phyloP scores from a whole-genome alignment of 1,284 basidiomycete species.

The Trichosporon faecale region DNA sequence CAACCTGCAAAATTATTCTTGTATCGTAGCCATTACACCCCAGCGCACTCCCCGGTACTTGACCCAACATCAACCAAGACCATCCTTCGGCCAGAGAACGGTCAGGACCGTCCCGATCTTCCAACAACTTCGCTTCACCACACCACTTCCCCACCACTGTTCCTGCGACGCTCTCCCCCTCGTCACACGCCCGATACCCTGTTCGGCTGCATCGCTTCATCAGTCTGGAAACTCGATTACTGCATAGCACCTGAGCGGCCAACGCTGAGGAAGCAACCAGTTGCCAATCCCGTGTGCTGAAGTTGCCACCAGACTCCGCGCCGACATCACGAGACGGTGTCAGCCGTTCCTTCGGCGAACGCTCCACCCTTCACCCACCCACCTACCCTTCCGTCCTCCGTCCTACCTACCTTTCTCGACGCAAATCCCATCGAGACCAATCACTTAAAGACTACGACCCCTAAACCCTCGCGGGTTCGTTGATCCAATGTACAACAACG shows the following conservation, averaged over 20 bases:
- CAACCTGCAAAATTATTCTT: not conserved
- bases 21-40: not conserved
- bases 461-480: not conserved
- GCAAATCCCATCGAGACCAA: not conserved
- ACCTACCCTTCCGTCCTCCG: not conserved
- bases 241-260: not conserved
- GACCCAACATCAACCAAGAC: not conserved
- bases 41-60: not conserved
- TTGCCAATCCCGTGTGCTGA: not conserved
- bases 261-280: not conserved
- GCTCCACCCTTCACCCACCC: constrained; percentile 6
- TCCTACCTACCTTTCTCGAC: not conserved
- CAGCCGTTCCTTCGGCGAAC: not conserved
- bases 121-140: not conserved
- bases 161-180: not conserved
- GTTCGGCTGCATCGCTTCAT: not conserved
- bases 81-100: not conserved
- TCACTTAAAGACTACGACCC: not conserved
- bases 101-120: not conserved
- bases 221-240: not conserved
- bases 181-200: not conserved
- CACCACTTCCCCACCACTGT: not conserved
- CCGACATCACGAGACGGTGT: not conserved
- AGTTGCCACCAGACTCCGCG: constrained; percentile 2
- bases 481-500: constrained; percentile 9